Percentiles rank a stretch among this genome's conserved stretches.
Evolutionary conservation across 2,329 filamentous ascomycete species (phyloP).

Genomic region (Penicillium occitanis): DNA sequence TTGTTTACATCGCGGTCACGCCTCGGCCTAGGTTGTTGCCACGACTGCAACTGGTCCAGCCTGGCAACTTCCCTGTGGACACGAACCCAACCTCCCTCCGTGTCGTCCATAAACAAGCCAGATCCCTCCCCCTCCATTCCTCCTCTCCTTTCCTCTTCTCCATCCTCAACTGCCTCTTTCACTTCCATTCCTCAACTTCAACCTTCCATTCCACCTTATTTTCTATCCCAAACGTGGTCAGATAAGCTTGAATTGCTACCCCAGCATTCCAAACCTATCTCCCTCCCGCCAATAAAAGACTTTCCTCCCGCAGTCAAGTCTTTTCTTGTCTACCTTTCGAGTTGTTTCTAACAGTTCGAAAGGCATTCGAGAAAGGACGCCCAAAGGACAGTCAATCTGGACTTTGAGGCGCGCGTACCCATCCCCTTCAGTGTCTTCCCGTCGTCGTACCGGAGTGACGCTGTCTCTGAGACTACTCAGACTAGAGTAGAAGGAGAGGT

Average conservation of each 20-base stretch:
- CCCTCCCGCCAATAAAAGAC: conserved; percentile 23
- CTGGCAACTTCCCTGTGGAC: conserved; percentile 1
- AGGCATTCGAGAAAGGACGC: conserved; percentile 69
- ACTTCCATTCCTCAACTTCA: conserved; percentile 14
- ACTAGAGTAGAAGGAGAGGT: conserved; percentile 88
- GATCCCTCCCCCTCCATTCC: conserved; percentile 20
- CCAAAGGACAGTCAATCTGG: conserved; percentile 90
- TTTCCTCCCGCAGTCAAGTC: conserved; percentile 38
- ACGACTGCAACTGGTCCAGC: neutral
- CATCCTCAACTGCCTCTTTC: conserved; percentile 15
- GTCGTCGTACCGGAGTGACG: conserved; percentile 86
- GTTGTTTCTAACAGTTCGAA: conserved; percentile 49
- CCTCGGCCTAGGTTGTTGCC: conserved; percentile 6
- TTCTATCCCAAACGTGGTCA: conserved; percentile 19
- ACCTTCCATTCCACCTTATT: conserved; percentile 20
- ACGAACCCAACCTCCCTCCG: conserved; percentile 12
- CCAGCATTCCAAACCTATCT: conserved; percentile 20
- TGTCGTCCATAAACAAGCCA: conserved; percentile 20
- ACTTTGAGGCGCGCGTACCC: conserved; percentile 99
- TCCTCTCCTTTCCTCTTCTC: neutral
- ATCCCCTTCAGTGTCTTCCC: conserved; percentile 99
- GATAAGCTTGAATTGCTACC: conserved; percentile 21
- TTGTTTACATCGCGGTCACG: conserved; percentile 21
- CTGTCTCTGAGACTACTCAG: conserved; percentile 64
- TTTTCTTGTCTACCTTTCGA: conserved; percentile 53